Base-by-base conservation (phyloP, 2,329 filamentous ascomycete genomes). In the Zarea fungicola region DNA sequence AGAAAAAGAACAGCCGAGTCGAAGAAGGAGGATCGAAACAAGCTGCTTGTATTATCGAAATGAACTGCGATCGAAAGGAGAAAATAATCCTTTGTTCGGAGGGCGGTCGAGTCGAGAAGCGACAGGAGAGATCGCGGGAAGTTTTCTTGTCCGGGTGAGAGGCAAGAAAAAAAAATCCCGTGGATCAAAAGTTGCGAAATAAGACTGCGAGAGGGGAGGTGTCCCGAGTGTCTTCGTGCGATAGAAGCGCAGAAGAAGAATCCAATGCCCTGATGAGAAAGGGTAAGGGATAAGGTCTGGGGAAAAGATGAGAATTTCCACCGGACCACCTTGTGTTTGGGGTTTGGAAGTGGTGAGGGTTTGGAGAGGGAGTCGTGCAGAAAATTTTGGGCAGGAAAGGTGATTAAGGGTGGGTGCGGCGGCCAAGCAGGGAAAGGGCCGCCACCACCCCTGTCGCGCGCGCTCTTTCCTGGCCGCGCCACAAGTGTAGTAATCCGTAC, bases 281-380 rank as follows among this genome's bases (percentile, higher is more conserved):
- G 48, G 48, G 48, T 45, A 50, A 45, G 41, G 48, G 48, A 50
- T 41, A 31, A 29, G 48, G 48, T 50, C 41, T 45, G 48, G 48
- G 34, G 48, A 35, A 39, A 45, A 40, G 18, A 14, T 25, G 34
- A 36, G 26, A 21, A 36, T 41, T 49, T 50, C 48, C 48, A 50
- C 48, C 48, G 41, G 48, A 50, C 48, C 41, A 45, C 41, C 48
- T n/a, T 50, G 40, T 45, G 35, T 50, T 50, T 49, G 48, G 48
- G 41, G 31, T 39, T 49, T 35, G 46, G 40, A 37, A 49, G 47
- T 43, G 47, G 47, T 49, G 47, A 49, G 40, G 47, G 47, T 43
- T 49, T 49, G 28, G 41, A 29, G 28, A 45, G 41, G 21, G 35
- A 42, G 40, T 16, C 25, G 35, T 25, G 35, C 32, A 43, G 45